Evolutionary conservation across 129 eudicot species (phyloP).

Genomic region (Helianthus annuus): DNA sequence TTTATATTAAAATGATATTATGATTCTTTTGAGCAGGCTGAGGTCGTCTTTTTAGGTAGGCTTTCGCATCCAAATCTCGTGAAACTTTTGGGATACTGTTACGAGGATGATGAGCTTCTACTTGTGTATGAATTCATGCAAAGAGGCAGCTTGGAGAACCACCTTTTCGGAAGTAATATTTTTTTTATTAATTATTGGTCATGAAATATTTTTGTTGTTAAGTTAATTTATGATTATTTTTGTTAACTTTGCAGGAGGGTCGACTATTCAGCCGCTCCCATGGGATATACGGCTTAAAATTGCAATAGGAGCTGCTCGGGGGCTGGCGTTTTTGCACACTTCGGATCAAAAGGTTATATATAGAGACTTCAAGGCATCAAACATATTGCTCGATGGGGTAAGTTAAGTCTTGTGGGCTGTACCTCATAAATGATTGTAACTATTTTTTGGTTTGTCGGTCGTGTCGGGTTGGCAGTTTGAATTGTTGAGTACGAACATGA

Average conservation of each 20-base stretch:
- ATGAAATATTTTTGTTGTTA: background rate
- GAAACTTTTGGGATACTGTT: slow-evolving; percentile 19
- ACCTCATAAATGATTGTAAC: background rate
- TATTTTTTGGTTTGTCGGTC: background rate
- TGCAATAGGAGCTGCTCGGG: slow-evolving; percentile 14
- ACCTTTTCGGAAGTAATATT: slow-evolving; percentile 10
- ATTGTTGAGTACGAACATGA: no score
- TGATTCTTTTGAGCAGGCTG: slow-evolving; percentile 17
- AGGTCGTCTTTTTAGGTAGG: slow-evolving; percentile 8
- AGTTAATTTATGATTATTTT: background rate
- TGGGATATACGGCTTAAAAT: slow-evolving; percentile 20
- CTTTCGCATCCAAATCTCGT: slow-evolving; percentile 17
- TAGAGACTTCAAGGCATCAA: slow-evolving; percentile 14
- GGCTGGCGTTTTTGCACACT: slow-evolving; percentile 14
- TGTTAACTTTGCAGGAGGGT: slow-evolving; percentile 8
- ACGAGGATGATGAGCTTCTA: slow-evolving; percentile 4
- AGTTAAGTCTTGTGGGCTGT: background rate
- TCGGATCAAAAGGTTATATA: slow-evolving; percentile 1
- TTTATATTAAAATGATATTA: background rate
- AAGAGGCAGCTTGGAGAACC: slow-evolving; percentile 14
- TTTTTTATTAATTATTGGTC: background rate
- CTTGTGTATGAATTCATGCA: slow-evolving; percentile 15
- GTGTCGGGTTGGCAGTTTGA: no score
- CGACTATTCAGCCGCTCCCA: slow-evolving; percentile 13
- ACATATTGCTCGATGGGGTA: slow-evolving; percentile 18